Percentiles rank a stretch among this genome's conserved stretches.
phyloP scores from a whole-genome alignment of 169 alveolate genomes.

The Eimeria necatrix region DNA sequence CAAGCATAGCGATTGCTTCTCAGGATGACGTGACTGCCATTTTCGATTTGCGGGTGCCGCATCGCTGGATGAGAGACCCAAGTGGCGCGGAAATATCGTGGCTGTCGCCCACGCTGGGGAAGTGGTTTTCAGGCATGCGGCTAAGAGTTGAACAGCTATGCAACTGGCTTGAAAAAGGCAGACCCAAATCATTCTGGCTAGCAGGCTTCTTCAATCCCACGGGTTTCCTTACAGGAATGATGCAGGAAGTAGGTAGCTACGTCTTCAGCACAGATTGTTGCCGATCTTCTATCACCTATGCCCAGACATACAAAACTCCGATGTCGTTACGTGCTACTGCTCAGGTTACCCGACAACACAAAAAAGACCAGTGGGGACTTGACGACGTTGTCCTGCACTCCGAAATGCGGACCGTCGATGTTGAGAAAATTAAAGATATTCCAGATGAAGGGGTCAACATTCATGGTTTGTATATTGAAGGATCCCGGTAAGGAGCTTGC shows the following conservation, averaged over 20 bases:
- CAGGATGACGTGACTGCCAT: slow-evolving; percentile 89
- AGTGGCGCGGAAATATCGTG: slow-evolving; percentile 98
- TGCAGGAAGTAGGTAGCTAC: slow-evolving; percentile 91
- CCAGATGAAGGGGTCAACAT: slow-evolving; percentile 95
- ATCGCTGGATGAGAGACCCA: slow-evolving; percentile 97
- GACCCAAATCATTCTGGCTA: slow-evolving; percentile 94
- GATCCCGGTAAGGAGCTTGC: slow-evolving; percentile 87
- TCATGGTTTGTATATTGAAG: slow-evolving; percentile 97
- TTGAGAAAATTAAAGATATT: slow-evolving; percentile 88
- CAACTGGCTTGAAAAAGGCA: slow-evolving; percentile 95
- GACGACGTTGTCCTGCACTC: slow-evolving; percentile 96
- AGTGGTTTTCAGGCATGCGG: slow-evolving; percentile 96
- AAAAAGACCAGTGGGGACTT: slow-evolving; percentile 95
- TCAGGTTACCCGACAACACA: slow-evolving; percentile 92
- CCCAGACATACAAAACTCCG: too few species aligned
- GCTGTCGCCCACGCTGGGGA: slow-evolving; percentile 96
- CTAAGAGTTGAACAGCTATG: slow-evolving; percentile 95
- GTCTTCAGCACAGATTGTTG: background rate
- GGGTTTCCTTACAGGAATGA: slow-evolving; percentile 97
- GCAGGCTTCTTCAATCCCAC: slow-evolving; percentile 96
- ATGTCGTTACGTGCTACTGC: background rate
- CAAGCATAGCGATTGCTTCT: background rate
- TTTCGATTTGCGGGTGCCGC: slow-evolving; percentile 94
- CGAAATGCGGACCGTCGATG: slow-evolving; percentile 85
- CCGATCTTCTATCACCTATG: too few species aligned